phyloP scores from a whole-genome alignment of 352 stramenopile species.

The Lagenidium giganteum region DNA sequence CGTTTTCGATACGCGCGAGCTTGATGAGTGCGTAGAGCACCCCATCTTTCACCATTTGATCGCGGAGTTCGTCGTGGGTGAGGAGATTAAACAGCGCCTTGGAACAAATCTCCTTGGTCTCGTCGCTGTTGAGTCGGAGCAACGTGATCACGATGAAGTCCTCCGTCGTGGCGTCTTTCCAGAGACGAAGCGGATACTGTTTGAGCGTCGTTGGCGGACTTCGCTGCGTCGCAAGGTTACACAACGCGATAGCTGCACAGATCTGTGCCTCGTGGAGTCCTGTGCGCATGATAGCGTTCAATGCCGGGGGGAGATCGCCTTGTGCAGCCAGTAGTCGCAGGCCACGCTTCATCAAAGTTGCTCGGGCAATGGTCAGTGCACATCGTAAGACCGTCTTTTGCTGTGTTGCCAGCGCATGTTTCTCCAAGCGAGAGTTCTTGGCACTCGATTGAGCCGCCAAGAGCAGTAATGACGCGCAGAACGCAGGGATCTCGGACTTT shows the following conservation, averaged over 20 bases:
- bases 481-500: conserved; percentile 32
- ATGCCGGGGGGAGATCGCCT: conserved; percentile 46
- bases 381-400: conserved; percentile 57
- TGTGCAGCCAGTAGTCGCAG: conserved; percentile 39
- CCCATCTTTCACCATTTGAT: conserved; percentile 68
- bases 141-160: conserved; percentile 88
- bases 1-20: conserved; percentile 68
- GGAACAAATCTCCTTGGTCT: conserved; percentile 81
- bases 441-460: conserved; percentile 45
- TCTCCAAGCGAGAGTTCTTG: conserved; percentile 53
- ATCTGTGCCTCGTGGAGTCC: conserved; percentile 79
- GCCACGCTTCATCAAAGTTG: conserved; percentile 39
- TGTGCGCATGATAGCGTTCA: conserved; percentile 84
- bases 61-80: conserved; percentile 66
- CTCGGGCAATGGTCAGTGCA: conserved; percentile 56
- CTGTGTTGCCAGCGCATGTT: conserved; percentile 31
- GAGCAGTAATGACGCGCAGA: conserved; percentile 55
- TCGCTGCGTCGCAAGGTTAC: conserved; percentile 72
- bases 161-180: conserved; percentile 61
- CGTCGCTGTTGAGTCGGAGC: conserved; percentile 72
- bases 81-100: conserved; percentile 85
- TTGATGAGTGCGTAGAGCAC: conserved; percentile 85
- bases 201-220: conserved; percentile 18
- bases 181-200: too few species aligned
- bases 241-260: conserved; percentile 81